Base-by-base conservation (phyloP, 2,329 filamentous ascomycete species). In the Aspergillus sp. region DNA sequence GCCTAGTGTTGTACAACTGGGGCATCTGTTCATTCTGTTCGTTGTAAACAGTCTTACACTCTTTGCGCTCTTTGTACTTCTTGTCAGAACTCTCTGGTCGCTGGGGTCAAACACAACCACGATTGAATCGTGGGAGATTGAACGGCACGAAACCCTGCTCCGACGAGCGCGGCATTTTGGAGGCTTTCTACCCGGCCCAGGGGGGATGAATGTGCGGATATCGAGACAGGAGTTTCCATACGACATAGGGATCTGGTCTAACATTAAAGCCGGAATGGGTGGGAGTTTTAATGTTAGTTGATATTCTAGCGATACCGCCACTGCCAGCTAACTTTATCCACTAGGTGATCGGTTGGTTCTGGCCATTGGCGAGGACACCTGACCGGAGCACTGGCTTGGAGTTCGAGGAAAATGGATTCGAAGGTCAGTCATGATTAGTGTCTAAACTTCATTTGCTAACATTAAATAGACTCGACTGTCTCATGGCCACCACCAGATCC, bases 141-240 rank as follows among this genome's bases (percentile, higher is more conserved):
- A 80, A 62, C 67, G 79, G 56, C 79, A 82, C 58, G 70, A 75
- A 39, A 78, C 76, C 4, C 68, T 82, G 5, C 65, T 80, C 33
- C 74, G 78, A 40, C 73, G 79, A 54, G 77, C 79, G 11, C 73
- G 75, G 24, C 71, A 73, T 37, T 78, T 84, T 19, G 85, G 86
- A 1, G 86, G 86, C 5, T 84, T 79, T 58, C 74, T 88, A 0
- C 77, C 84, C 37, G 83, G 79, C 0, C 83, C 84, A 0, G 82
- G 86, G 45, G 86, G 86, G 2, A 71, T 73, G 2, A 77, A 77
- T 59, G 65, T 88, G 7, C 75, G 74, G 12, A 84, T 88, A 46
- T 71, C 73, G 51, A 82, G 79, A 55, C 86, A 88, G 62, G 86
- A 88, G 61, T 88, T 86, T 61, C 86, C 86, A 0, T 88, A 86